Conservation (phyloP, 1,284 basidiomycete species). For the Trametes sp. region DNA sequence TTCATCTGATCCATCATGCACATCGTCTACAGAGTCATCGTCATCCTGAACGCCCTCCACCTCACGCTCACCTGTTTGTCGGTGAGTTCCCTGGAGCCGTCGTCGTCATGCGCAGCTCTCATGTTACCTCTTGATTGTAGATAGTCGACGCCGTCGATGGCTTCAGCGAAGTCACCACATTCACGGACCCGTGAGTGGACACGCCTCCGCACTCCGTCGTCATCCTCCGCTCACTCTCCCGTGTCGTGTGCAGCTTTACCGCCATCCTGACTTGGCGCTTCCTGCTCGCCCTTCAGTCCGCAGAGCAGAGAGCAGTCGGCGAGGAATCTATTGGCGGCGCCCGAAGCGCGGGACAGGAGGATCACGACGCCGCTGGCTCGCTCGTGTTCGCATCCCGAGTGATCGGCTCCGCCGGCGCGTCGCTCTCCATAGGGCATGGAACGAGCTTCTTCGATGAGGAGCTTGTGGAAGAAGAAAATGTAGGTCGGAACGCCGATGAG, state of each 20-base stretch:
- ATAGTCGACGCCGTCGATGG: neutral
- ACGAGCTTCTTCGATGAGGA: neutral
- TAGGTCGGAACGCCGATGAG: neutral
- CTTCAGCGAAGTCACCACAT: neutral
- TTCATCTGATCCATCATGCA: neutral
- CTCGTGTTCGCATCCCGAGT: neutral
- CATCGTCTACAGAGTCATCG: neutral
- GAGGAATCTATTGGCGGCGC: neutral
- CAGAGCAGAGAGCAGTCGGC: neutral
- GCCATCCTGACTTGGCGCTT: slow-evolving; percentile 4
- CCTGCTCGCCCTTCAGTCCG: slow-evolving; percentile 1
- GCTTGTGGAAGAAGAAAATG: neutral
- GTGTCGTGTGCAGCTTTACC: neutral
- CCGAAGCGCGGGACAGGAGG: neutral
- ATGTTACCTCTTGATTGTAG: neutral
- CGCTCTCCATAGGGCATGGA: neutral
- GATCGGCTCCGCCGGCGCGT: neutral
- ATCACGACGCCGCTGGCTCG: neutral
- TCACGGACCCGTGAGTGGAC: neutral
- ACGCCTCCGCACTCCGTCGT: neutral
- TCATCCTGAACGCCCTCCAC: neutral
- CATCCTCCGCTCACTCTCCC: neutral
- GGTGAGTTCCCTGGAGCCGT: neutral
- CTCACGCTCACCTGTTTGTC: neutral
- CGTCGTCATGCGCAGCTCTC: neutral